Percentiles rank a stretch among this genome's conserved stretches.
These are phyloP conservation scores for Ceratobasidium theobromae DNA, from an alignment of 1,284 basidiomycete species.

Conservation along the genomic window DNA sequence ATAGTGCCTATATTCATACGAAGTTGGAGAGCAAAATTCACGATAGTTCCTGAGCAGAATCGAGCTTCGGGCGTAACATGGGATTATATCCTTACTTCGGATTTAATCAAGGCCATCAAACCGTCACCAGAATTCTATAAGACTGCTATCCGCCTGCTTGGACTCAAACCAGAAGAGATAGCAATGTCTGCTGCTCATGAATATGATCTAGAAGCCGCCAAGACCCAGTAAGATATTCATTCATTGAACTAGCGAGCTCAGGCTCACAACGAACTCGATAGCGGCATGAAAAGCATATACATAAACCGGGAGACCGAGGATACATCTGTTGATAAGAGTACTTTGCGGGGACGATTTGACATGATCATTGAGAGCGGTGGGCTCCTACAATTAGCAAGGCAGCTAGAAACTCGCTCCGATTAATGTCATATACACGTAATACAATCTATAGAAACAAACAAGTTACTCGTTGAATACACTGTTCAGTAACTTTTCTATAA, in stretches of 20 bases:
- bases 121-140: slow-evolving; percentile 41
- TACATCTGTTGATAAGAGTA: slow-evolving; percentile 31
- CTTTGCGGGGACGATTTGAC: slow-evolving; percentile 34
- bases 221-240: slow-evolving; percentile 37
- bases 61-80: slow-evolving; percentile 39
- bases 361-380: slow-evolving; percentile 38
- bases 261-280: slow-evolving; percentile 9
- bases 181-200: slow-evolving; percentile 43
- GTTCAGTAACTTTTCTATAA: background rate
- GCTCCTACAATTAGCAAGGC: slow-evolving; percentile 35
- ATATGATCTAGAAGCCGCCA: slow-evolving; percentile 42
- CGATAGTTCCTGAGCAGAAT: slow-evolving; percentile 32
- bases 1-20: background rate
- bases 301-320: slow-evolving; percentile 42
- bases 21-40: background rate
- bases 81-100: slow-evolving; percentile 40
- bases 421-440: background rate
- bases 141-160: slow-evolving; percentile 38
- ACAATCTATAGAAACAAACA: background rate
- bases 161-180: slow-evolving; percentile 38
- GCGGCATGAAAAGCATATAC: slow-evolving; percentile 43
- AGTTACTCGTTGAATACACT: background rate
- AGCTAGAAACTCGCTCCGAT: slow-evolving; percentile 22
- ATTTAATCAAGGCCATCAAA: slow-evolving; percentile 41
- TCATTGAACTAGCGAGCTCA: background rate